Percentiles rank a stretch among this genome's conserved stretches.
Conservation (phyloP, 345 rosid species). For the Gossypium raimondii region DNA sequence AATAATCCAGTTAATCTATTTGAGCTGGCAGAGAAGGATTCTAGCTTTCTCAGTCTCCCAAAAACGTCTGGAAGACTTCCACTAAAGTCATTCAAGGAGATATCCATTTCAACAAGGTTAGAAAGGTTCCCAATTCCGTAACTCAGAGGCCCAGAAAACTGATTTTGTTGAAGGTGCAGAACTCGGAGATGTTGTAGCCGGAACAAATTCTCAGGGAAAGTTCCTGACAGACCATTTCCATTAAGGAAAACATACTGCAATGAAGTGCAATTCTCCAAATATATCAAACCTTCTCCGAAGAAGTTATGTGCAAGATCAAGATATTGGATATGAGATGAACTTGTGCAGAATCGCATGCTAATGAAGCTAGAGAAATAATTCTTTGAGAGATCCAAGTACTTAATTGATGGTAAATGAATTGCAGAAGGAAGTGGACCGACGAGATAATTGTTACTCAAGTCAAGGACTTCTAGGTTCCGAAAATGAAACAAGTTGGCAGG, state of each 20-base stretch:
- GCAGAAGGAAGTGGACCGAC: constrained; percentile 8
- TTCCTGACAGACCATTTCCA: constrained; percentile 27
- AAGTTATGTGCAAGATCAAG: constrained; percentile 26
- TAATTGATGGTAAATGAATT: constrained; percentile 16
- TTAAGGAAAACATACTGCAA: constrained; percentile 24
- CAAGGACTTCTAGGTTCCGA: constrained; percentile 27
- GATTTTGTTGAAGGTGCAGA: constrained; percentile 26
- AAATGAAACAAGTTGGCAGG: constrained; percentile 22
- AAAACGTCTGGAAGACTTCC: constrained; percentile 37
- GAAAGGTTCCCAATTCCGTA: constrained; percentile 21
- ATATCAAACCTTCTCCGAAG: constrained; percentile 18
- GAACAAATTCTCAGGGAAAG: constrained; percentile 22
- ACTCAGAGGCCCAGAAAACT: constrained; percentile 21
- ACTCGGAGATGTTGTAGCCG: constrained; percentile 16
- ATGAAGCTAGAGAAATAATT: constrained; percentile 21
- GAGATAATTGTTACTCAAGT: constrained; percentile 24
- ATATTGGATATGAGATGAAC: constrained; percentile 15
- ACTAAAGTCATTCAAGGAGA: constrained; percentile 25
- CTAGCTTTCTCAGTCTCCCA: constrained; percentile 18
- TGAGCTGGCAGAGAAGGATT: constrained; percentile 20
- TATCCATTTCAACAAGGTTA: constrained; percentile 25
- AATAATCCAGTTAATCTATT: constrained; percentile 26
- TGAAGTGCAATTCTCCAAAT: constrained; percentile 27
- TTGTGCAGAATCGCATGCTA: constrained; percentile 15
- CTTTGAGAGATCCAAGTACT: constrained; percentile 24